These are phyloP conservation scores for Solanum hybrid DNA, from an alignment of 305 asterid species.

Conservation along the genomic window DNA sequence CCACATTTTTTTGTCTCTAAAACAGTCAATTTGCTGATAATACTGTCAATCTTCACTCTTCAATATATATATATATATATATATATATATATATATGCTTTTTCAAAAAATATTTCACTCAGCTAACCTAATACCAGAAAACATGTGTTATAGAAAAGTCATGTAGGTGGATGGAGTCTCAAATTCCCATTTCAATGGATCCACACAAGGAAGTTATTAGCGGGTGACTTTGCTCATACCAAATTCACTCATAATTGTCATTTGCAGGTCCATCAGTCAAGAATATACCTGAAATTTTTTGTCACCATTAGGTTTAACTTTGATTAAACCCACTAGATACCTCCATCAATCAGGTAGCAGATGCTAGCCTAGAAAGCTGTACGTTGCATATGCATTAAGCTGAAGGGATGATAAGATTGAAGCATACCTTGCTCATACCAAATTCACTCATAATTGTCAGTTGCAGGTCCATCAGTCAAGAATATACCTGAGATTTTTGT, in stretches of 20 bases:
- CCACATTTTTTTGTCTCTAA: not conserved
- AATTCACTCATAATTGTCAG: not conserved
- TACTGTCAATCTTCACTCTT: not conserved
- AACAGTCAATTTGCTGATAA: not conserved
- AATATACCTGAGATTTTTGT: not conserved
- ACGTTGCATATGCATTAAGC: not conserved
- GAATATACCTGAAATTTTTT: no score
- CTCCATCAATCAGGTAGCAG: not conserved
- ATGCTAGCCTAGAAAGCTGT: not conserved
- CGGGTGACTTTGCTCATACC: not conserved
- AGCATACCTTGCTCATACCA: not conserved
- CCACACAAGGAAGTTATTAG: not conserved
- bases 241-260: no score
- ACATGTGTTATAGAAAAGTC: not conserved
- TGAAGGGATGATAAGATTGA: not conserved
- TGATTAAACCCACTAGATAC: not conserved
- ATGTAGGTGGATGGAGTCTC: not conserved
- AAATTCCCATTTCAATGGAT: not conserved
- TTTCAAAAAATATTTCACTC: not conserved
- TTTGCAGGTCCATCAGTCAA: no score
- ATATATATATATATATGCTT: not conserved
- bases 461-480: not conserved
- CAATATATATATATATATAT: not conserved
- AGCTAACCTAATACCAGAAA: not conserved
- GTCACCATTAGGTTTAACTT: not conserved